Percentiles rank a stretch among this genome's conserved stretches.
phyloP scores from a whole-genome alignment of 2,329 filamentous ascomycete genomes.

The Blumeria graminis region DNA sequence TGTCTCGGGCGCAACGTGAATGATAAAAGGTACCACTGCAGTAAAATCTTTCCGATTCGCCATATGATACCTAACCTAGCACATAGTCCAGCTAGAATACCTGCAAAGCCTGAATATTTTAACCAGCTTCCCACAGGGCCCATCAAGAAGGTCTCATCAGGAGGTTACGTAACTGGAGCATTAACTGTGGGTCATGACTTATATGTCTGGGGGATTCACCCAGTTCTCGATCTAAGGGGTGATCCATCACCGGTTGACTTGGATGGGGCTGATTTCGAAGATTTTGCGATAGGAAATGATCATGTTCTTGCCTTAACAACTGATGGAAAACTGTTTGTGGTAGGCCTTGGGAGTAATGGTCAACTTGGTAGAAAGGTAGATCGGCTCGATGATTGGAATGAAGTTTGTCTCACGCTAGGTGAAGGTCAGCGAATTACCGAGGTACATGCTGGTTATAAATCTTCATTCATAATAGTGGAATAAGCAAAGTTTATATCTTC shows the following conservation, averaged over 20 bases:
- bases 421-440: slow-evolving; percentile 8
- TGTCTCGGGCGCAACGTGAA: slow-evolving; percentile 28
- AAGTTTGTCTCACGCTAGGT: slow-evolving; percentile 8
- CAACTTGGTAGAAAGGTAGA: slow-evolving; percentile 26
- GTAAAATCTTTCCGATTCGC: neutral
- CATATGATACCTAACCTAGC: neutral
- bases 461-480: slow-evolving; percentile 13
- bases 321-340: slow-evolving; percentile 25
- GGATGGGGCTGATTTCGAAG: slow-evolving; percentile 25
- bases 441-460: slow-evolving; percentile 14
- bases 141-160: slow-evolving; percentile 26
- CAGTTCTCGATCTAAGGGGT: slow-evolving; percentile 6
- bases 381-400: slow-evolving; percentile 8
- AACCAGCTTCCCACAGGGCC: slow-evolving; percentile 24
- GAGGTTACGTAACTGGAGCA: slow-evolving; percentile 32
- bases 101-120: slow-evolving; percentile 24
- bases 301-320: slow-evolving; percentile 32
- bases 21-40: slow-evolving; percentile 4
- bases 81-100: slow-evolving; percentile 21
- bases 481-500: neutral
- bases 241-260: slow-evolving; percentile 14
- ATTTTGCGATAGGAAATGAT: slow-evolving; percentile 31
- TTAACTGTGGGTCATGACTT: slow-evolving; percentile 31
- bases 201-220: slow-evolving; percentile 33
- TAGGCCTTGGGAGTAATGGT: slow-evolving; percentile 31